phyloP scores from a whole-genome alignment of 2,329 filamentous ascomycete genomes.

The Penicillium sp. region DNA sequence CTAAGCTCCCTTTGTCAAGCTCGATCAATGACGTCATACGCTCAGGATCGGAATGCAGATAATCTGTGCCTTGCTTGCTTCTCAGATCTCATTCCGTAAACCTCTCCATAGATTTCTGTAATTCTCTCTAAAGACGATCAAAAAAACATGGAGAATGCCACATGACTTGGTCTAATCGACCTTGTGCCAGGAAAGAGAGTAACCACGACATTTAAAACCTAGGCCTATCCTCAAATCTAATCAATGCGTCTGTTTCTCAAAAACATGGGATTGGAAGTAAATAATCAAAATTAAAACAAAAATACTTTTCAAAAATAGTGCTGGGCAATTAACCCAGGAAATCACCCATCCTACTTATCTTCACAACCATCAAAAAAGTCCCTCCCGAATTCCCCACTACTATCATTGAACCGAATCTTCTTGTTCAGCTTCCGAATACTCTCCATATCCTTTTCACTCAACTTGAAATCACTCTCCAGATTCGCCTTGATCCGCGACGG shows the following conservation, averaged over 20 bases:
- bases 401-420: conserved; percentile 63
- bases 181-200: too few species aligned
- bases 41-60: too few species aligned
- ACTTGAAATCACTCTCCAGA: conserved; percentile 55
- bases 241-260: too few species aligned
- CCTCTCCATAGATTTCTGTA: too few species aligned
- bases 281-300: not conserved
- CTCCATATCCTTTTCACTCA: conserved; percentile 57
- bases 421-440: conserved; percentile 57
- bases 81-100: too few species aligned
- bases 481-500: conserved; percentile 44
- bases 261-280: too few species aligned
- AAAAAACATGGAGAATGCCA: too few species aligned
- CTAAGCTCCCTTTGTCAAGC: not conserved
- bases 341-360: conserved; percentile 44
- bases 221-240: too few species aligned
- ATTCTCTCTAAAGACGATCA: too few species aligned
- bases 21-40: not conserved
- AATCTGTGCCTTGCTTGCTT: not conserved
- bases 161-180: too few species aligned
- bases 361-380: conserved; percentile 60
- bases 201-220: too few species aligned
- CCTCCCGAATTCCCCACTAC: conserved; percentile 55
- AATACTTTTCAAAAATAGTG: not conserved
- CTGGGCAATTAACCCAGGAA: not conserved